Conservation (phyloP, 75 land plant genomes). For the Azolla pinnata region DNA sequence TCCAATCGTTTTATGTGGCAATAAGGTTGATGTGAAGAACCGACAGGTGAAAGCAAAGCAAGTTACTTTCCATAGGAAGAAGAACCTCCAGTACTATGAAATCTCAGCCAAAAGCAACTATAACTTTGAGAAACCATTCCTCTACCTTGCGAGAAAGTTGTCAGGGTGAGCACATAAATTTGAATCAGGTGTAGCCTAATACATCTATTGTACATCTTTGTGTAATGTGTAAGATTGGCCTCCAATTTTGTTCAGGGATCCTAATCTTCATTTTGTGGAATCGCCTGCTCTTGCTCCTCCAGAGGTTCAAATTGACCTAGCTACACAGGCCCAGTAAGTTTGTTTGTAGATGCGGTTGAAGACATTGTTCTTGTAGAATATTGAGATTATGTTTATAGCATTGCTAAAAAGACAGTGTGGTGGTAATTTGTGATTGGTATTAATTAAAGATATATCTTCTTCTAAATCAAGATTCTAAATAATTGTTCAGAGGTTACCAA, state of each 20-base stretch:
- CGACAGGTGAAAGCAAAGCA: slow-evolving; percentile 36
- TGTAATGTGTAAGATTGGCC: too few species aligned
- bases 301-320: slow-evolving; percentile 30
- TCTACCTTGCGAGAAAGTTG: slow-evolving; percentile 25
- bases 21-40: slow-evolving; percentile 37
- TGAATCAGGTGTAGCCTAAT: too few species aligned
- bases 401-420: not conserved
- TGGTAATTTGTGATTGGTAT: not conserved
- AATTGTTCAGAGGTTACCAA: not conserved
- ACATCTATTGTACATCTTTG: not conserved
- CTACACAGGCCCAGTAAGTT: slow-evolving; percentile 18
- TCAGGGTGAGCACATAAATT: slow-evolving; percentile 14
- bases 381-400: too few species aligned
- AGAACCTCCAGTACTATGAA: slow-evolving; percentile 35
- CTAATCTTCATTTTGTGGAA: slow-evolving; percentile 35
- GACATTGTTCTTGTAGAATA: too few species aligned
- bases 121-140: slow-evolving; percentile 81
- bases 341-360: too few species aligned
- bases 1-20: slow-evolving; percentile 35
- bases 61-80: slow-evolving; percentile 37
- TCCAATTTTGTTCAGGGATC: slow-evolving; percentile 18
- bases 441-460: not conserved
- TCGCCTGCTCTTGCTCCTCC: slow-evolving; percentile 36
- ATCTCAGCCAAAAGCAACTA: slow-evolving; percentile 92
- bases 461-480: not conserved